These are phyloP conservation scores for Phyllosticta citribraziliensis DNA, from an alignment of 2,329 filamentous ascomycete genomes.

Conservation along the genomic window DNA sequence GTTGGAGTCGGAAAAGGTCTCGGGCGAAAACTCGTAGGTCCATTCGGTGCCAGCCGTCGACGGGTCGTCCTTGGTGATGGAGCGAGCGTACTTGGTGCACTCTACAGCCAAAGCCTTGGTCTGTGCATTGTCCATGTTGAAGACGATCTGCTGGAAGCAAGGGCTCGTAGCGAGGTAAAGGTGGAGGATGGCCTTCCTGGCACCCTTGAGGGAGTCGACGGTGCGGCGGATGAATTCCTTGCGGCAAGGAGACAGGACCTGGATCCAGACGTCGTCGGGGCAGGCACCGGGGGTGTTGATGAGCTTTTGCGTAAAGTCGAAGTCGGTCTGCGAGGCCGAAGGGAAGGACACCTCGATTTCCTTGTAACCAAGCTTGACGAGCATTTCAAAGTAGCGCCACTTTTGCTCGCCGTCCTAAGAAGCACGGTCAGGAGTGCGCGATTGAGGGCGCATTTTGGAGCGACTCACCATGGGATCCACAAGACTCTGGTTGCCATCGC, in stretches of 20 bases:
- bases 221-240: constrained; percentile 84
- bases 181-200: constrained; percentile 90
- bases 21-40: constrained; percentile 76
- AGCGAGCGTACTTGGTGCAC: constrained; percentile 78
- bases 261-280: constrained; percentile 82
- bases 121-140: constrained; percentile 76
- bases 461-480: constrained; percentile 76
- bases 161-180: constrained; percentile 94
- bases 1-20: constrained; percentile 83
- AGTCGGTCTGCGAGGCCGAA: constrained; percentile 89
- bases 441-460: neutral
- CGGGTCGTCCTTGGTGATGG: constrained; percentile 75
- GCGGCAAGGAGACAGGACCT: constrained; percentile 86
- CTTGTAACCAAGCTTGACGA: constrained; percentile 86
- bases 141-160: constrained; percentile 88
- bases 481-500: constrained; percentile 91
- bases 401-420: constrained; percentile 83
- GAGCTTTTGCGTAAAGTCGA: constrained; percentile 82
- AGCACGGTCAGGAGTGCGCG: neutral
- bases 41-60: constrained; percentile 50
- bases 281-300: constrained; percentile 75
- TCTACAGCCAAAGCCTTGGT: constrained; percentile 71
- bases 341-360: constrained; percentile 97
- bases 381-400: constrained; percentile 90
- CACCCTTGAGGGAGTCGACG: constrained; percentile 76